Base-by-base conservation (phyloP, 2,329 filamentous ascomycete species). In the Aspergillus sp. region DNA sequence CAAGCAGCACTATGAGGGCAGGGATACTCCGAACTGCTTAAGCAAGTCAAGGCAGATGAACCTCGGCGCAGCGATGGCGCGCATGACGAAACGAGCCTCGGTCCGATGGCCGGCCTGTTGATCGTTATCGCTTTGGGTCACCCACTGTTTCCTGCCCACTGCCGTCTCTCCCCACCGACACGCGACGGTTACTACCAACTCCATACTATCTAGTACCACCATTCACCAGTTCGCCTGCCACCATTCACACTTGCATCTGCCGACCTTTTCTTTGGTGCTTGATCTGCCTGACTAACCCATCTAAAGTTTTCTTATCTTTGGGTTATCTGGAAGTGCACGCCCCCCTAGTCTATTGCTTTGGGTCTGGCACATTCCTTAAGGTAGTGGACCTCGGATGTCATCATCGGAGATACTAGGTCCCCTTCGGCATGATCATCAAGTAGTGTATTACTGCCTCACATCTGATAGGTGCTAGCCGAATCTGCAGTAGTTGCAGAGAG, bases 1-100 rank as follows among this genome's bases (percentile, higher is more conserved):
- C 30, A 49, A 39, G 36, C 19, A 53, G 38, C 32, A 30, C 19
- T 28, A 56, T 36, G 54, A 58, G 48, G 43, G 48, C 30, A 56
- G 56, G 53, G 48, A 52, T 32, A 51, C 13, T 28, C 23, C 32
- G 32, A 36, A 36, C 32, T n/a, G n/a, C n/a, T n/a, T n/a, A 36
- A 49, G 48, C 55, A 59, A 47, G 60, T 28, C 28, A 53, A 5
- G 51, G 58, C 25, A 41, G 43, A 63, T 60, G 64, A 68, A 72
- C 73, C 73, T 74, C 72, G 73, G 72, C 69, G 71, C 61, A 51
- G 62, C 55, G 10, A 45, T 23, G 52, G 39, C 39, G 54, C 68
- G 64, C 65, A 70, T 70, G 68, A 69, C 62, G 65, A 70, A 69
- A 68, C 54, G 64, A 71, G 64, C 73, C 73, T 72, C 74, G 73